Evolutionary conservation across 306 rosid genomes (phyloP).

Genomic region (Oxytropis ochrocephala): DNA sequence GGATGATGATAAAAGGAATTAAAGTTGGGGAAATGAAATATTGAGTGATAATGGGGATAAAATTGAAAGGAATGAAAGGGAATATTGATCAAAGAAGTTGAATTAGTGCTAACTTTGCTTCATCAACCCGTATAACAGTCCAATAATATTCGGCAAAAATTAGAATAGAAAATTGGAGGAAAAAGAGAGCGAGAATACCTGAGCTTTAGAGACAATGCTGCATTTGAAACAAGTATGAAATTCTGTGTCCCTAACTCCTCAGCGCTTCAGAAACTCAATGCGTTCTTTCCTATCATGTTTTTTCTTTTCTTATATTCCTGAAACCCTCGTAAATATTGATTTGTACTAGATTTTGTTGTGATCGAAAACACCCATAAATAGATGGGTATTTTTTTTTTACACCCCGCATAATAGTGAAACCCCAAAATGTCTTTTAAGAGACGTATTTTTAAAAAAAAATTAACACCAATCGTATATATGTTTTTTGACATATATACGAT

Average conservation of each 20-base stretch:
- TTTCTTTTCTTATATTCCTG: neutral
- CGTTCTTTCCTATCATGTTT: neutral
- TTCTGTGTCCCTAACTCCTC: neutral
- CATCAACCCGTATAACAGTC: neutral
- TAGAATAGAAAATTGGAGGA: neutral
- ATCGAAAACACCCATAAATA: neutral
- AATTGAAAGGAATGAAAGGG: neutral
- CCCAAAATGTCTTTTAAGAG: too few relatives aligned
- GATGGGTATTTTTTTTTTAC: too few relatives aligned
- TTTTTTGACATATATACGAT: too few relatives aligned
- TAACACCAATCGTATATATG: too few relatives aligned
- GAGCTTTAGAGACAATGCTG: constrained; percentile 15
- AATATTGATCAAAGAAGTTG: neutral
- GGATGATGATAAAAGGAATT: neutral
- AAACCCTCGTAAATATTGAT: neutral
- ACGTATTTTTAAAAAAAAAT: too few relatives aligned
- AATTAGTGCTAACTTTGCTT: neutral
- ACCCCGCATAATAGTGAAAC: too few relatives aligned
- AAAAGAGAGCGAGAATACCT: constrained; percentile 21
- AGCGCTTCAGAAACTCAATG: constrained; percentile 5
- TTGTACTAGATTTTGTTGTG: too few relatives aligned
- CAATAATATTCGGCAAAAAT: neutral
- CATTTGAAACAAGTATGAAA: neutral
- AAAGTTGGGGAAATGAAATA: neutral
- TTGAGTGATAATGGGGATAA: neutral